Conservation (phyloP, 257 asterid species). For the Gardenia jasminoides region DNA sequence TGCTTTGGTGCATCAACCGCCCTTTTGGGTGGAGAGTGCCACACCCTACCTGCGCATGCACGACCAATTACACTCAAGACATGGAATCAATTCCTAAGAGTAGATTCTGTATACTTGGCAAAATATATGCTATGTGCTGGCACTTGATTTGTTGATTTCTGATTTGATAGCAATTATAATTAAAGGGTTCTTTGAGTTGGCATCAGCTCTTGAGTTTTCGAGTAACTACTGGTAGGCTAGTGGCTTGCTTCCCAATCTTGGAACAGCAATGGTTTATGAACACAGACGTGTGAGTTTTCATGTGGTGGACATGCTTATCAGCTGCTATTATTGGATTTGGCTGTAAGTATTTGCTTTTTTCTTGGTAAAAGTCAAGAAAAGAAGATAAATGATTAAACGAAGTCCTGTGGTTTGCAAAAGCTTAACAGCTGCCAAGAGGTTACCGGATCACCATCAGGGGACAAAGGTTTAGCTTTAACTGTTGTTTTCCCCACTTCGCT, state of each 20-base stretch:
- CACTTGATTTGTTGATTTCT: not conserved
- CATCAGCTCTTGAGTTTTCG: not conserved
- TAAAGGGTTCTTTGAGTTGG: not conserved
- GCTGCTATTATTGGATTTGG: not conserved
- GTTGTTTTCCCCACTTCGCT: not conserved
- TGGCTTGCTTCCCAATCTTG: not conserved
- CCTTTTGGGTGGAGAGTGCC: too few relatives aligned
- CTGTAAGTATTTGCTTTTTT: not conserved
- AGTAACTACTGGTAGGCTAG: not conserved
- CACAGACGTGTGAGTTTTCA: not conserved
- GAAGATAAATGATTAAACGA: not conserved
- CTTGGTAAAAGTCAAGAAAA: not conserved
- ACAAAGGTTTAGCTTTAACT: not conserved
- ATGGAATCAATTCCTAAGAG: not conserved
- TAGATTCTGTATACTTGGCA: not conserved
- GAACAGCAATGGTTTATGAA: not conserved
- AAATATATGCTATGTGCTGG: not conserved
- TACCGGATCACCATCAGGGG: not conserved
- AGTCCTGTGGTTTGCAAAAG: too few relatives aligned
- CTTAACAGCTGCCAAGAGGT: not conserved
- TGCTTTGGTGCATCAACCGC: too few relatives aligned
- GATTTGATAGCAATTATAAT: conserved; percentile 3
- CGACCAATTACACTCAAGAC: not conserved
- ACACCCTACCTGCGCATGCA: not conserved
- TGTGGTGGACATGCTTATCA: not conserved